phyloP scores from a whole-genome alignment of 2,329 filamentous ascomycete genomes.

The Neonectria faginata region DNA sequence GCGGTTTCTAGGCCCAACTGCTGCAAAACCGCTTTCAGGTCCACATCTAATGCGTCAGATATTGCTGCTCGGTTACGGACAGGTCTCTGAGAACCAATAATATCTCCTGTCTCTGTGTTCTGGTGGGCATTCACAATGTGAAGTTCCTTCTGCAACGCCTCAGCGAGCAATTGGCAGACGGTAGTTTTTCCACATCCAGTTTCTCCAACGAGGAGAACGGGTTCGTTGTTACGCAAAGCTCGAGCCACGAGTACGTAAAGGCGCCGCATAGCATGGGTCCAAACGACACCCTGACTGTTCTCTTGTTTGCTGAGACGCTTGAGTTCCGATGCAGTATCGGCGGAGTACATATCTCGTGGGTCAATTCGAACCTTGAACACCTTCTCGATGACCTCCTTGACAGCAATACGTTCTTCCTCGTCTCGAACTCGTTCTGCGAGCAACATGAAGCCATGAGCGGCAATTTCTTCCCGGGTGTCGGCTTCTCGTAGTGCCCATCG shows the following conservation, averaged over 20 bases:
- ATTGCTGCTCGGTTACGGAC: conserved; percentile 86
- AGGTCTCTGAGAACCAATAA: conserved; percentile 95
- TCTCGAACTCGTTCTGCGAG: conserved; percentile 95
- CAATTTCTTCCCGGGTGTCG: conserved; percentile 88
- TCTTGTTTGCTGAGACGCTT: conserved; percentile 58
- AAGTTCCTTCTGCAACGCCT: conserved; percentile 79
- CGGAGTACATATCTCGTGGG: conserved; percentile 77
- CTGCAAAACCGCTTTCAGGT: conserved; percentile 64
- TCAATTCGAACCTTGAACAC: conserved; percentile 90
- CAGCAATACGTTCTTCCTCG: conserved; percentile 82
- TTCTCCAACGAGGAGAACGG: conserved; percentile 93
- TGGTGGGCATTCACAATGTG: conserved; percentile 97
- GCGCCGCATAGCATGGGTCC: conserved; percentile 94
- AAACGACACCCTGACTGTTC: conserved; percentile 79
- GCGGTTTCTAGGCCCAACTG: conserved; percentile 54
- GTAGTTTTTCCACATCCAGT: conserved; percentile 99
- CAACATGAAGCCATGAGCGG: conserved; percentile 94
- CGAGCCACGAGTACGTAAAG: conserved; percentile 90
- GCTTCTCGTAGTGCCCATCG: conserved; percentile 91
- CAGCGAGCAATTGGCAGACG: conserved; percentile 90
- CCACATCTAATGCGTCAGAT: conserved; percentile 71
- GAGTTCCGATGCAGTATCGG: conserved; percentile 67
- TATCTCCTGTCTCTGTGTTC: conserved; percentile 96
- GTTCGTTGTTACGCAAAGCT: conserved; percentile 90
- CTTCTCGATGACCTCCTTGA: conserved; percentile 88